Percentiles rank a stretch among this genome's conserved stretches.
phyloP scores from a whole-genome alignment of 345 rosid species.

The Eucalyptus tenuipes region DNA sequence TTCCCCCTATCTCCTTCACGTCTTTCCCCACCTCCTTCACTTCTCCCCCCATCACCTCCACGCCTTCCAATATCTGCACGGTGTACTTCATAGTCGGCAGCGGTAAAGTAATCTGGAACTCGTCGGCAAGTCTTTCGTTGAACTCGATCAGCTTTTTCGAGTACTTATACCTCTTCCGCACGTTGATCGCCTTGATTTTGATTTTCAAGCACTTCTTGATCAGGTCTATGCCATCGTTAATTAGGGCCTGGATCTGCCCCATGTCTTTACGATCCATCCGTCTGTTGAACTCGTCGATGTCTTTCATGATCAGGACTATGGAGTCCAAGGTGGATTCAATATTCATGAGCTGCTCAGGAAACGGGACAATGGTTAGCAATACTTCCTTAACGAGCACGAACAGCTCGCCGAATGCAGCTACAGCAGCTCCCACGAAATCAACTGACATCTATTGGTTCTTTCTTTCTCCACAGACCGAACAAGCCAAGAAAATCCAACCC shows the following conservation, averaged over 20 bases:
- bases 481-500: not conserved
- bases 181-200: not conserved
- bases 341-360: no score
- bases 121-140: not conserved
- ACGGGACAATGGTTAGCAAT: no score
- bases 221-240: not conserved
- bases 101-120: not conserved
- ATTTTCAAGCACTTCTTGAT: not conserved
- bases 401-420: not conserved
- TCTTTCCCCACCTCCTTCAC: no score
- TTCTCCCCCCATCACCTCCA: not conserved
- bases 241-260: not conserved
- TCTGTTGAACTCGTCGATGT: not conserved
- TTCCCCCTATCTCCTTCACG: not conserved
- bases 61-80: not conserved
- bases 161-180: not conserved
- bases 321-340: no score
- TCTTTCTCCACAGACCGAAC: not conserved
- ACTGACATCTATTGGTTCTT: not conserved
- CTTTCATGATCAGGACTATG: not conserved
- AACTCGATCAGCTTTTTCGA: not conserved
- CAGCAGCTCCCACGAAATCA: not conserved
- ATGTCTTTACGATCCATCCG: not conserved
- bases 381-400: no score
- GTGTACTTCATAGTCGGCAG: not conserved